Evolutionary conservation across 768 basidiomycete species (phyloP).

Genomic region (Rhodotorula diobovata): DNA sequence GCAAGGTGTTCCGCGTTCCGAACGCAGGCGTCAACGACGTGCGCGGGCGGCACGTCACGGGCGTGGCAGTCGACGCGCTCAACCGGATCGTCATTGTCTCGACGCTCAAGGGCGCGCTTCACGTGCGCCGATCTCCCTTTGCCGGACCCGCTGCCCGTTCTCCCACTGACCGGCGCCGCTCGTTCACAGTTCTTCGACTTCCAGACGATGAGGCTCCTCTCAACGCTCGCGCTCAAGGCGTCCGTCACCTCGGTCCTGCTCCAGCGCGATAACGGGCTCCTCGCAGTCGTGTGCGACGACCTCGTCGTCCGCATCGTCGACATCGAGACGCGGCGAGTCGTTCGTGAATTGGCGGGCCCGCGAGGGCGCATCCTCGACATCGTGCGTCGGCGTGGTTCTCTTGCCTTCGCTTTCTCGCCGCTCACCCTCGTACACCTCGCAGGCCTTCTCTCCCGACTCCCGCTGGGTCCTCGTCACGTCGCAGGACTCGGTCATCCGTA

Average conservation of each 20-base stretch:
- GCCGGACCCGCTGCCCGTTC: not conserved
- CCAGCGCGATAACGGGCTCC: conserved; percentile 76
- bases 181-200: conserved; percentile 85
- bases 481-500: conserved; percentile 84
- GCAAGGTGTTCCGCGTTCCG: conserved; percentile 61
- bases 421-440: not conserved
- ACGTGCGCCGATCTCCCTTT: conserved; percentile 55
- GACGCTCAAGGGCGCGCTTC: conserved; percentile 81
- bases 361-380: conserved; percentile 80
- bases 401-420: conserved; percentile 8
- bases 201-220: conserved; percentile 70
- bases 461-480: conserved; percentile 87
- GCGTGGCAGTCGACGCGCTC: conserved; percentile 77
- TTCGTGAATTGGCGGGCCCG: conserved; percentile 82
- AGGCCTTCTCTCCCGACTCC: conserved; percentile 94
- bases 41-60: conserved; percentile 62
- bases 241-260: conserved; percentile 65
- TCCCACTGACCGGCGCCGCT: not conserved
- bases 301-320: conserved; percentile 78
- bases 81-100: conserved; percentile 75
- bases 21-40: conserved; percentile 48
- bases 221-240: conserved; percentile 65
- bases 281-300: conserved; percentile 82
- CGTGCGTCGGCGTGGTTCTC: conserved; percentile 52
- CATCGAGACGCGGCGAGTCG: conserved; percentile 78